Conservation (phyloP, 345 rosid genomes). For the Eucalyptus grandis region DNA sequence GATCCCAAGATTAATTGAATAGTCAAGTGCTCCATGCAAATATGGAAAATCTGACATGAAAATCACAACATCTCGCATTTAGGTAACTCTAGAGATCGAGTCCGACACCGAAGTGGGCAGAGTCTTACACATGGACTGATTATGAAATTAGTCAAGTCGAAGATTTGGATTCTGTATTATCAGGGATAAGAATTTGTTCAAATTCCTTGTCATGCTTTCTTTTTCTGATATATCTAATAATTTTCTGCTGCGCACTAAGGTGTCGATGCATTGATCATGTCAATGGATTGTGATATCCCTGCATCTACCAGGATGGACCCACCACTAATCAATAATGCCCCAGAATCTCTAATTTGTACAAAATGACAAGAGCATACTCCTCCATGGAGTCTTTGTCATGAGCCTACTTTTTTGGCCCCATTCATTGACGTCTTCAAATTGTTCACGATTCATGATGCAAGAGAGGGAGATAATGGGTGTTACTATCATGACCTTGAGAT, state of each 20-base stretch:
- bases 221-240: not conserved
- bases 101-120: not conserved
- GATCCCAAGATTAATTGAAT: not conserved
- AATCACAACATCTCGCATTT: not conserved
- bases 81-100: not conserved
- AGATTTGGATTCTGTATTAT: not conserved
- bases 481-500: not conserved
- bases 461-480: not conserved
- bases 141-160: not conserved
- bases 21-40: not conserved
- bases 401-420: not conserved
- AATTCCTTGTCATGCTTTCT: not conserved
- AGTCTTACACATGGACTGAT: not conserved
- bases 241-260: not conserved
- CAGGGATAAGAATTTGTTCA: not conserved
- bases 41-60: not conserved
- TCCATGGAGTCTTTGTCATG: not conserved
- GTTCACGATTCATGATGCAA: not conserved
- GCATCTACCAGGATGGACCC: not conserved
- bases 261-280: not conserved
- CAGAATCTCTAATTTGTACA: not conserved
- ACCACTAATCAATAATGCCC: not conserved
- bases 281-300: not conserved
- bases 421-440: not conserved
- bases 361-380: not conserved